A percentile compares a stretch with the other conserved stretches of the same genome.
phyloP scores from a whole-genome alignment of 2,329 filamentous ascomycete genomes.

The Akanthomyces uredinophilus region DNA sequence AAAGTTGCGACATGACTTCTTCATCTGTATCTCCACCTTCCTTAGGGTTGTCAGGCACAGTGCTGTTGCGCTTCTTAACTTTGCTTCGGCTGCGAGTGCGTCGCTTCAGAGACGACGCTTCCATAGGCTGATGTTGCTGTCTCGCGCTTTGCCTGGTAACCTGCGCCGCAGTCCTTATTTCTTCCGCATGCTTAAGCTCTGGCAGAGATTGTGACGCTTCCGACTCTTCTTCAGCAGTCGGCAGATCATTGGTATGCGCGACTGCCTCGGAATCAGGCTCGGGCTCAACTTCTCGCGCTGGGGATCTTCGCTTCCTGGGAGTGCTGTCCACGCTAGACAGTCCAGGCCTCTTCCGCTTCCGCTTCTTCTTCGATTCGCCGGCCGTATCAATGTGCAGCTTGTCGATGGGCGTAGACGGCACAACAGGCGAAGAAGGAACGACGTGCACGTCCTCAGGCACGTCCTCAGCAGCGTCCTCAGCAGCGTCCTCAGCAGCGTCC shows the following conservation, averaged over 20 bases:
- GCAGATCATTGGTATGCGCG: background rate
- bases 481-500: background rate
- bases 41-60: background rate
- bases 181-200: background rate
- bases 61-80: background rate
- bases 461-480: no score
- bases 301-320: constrained; percentile 5
- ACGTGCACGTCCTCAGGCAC: background rate
- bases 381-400: background rate
- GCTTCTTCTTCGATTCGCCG: constrained; percentile 5
- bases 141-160: background rate
- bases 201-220: constrained; percentile 10
- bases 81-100: constrained; percentile 7
- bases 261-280: background rate
- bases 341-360: constrained; percentile 6
- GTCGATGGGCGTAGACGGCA: background rate
- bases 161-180: background rate
- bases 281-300: background rate
- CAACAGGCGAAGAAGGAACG: background rate
- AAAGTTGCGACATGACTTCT: constrained; percentile 37
- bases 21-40: constrained; percentile 35
- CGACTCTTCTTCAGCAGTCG: background rate
- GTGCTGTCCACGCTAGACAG: background rate
- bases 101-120: background rate
- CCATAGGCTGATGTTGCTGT: background rate